These are phyloP conservation scores for Hemisphaericaspora nanyangensis DNA, from an alignment of 805 yeast species.

Conservation along the genomic window DNA sequence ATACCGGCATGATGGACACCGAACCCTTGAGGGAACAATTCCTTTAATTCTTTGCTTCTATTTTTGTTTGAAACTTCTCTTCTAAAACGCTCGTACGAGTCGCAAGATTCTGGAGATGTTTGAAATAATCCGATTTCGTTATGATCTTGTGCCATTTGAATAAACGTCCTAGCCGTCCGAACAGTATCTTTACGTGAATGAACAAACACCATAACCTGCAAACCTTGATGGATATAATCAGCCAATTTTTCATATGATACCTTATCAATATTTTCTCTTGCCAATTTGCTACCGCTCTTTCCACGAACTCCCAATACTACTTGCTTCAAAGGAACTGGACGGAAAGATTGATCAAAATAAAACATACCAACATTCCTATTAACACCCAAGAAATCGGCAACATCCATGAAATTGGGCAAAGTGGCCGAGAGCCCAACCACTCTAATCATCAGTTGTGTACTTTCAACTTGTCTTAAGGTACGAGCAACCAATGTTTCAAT, in stretches of 20 bases:
- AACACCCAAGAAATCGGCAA: constrained; percentile 91
- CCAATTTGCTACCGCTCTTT: constrained; percentile 71
- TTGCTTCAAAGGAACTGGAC: constrained; percentile 93
- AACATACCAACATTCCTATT: constrained; percentile 89
- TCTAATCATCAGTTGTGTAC: constrained; percentile 88
- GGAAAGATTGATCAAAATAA: constrained; percentile 85
- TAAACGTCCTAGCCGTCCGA: constrained; percentile 72
- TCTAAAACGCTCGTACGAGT: constrained; percentile 40
- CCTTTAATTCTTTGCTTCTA: constrained; percentile 74
- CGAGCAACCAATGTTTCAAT: constrained; percentile 93
- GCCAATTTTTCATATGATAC: constrained; percentile 73
- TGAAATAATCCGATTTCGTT: constrained; percentile 59
- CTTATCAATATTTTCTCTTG: constrained; percentile 69
- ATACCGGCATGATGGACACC: constrained; percentile 98
- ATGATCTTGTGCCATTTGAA: constrained; percentile 59
- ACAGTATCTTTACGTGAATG: constrained; percentile 93
- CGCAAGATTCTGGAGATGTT: constrained; percentile 42
- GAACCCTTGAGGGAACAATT: constrained; percentile 75
- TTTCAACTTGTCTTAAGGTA: constrained; percentile 91
- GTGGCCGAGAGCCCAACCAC: constrained; percentile 95
- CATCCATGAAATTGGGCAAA: constrained; percentile 85
- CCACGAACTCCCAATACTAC: constrained; percentile 84
- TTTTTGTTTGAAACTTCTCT: constrained; percentile 67
- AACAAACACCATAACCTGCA: constrained; percentile 95
- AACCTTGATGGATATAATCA: constrained; percentile 62